Percentiles rank a stretch among this genome's conserved stretches.
phyloP scores from a whole-genome alignment of 768 basidiomycete species.

The Podaxis rugospora region DNA sequence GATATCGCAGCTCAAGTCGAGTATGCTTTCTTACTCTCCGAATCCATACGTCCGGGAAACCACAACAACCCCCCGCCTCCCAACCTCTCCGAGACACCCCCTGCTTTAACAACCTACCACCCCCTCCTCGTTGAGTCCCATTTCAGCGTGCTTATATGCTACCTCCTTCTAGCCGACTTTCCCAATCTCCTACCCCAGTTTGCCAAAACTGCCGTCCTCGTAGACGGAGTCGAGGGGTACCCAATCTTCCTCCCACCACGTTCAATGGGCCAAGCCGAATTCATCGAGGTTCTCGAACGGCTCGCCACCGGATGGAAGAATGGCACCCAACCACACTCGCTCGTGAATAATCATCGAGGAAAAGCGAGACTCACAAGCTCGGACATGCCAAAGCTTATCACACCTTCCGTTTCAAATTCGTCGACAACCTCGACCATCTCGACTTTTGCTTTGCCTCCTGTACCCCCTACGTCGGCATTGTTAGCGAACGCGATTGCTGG shows the following conservation, averaged over 20 bases:
- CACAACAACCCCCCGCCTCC: constrained; percentile 29
- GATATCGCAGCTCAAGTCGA: constrained; percentile 54
- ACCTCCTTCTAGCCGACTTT: constrained; percentile 78
- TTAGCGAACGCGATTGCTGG: constrained; percentile 9
- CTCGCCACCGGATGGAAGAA: constrained; percentile 72
- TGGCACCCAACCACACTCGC: constrained; percentile 58
- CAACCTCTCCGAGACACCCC: constrained; percentile 38
- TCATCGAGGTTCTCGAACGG: constrained; percentile 79
- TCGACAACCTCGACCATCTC: not conserved
- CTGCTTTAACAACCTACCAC: constrained; percentile 86
- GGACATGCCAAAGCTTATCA: constrained; percentile 27
- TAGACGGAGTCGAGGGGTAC: constrained; percentile 84
- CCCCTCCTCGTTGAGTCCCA: constrained; percentile 86
- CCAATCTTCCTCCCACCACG: constrained; percentile 85
- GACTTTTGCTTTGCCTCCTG: not conserved
- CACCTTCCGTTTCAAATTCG: constrained; percentile 18
- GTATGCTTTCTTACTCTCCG: constrained; percentile 65
- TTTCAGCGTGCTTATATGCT: constrained; percentile 72
- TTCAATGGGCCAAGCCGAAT: constrained; percentile 89
- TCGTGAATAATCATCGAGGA: constrained; percentile 26
- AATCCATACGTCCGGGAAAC: constrained; percentile 60
- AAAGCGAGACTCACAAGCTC: constrained; percentile 34
- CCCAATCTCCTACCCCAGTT: constrained; percentile 58
- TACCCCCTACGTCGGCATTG: constrained; percentile 2
- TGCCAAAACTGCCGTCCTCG: constrained; percentile 56